Conservation (phyloP, 2,329 filamentous ascomycete species). For the Cladosporium sp. region DNA sequence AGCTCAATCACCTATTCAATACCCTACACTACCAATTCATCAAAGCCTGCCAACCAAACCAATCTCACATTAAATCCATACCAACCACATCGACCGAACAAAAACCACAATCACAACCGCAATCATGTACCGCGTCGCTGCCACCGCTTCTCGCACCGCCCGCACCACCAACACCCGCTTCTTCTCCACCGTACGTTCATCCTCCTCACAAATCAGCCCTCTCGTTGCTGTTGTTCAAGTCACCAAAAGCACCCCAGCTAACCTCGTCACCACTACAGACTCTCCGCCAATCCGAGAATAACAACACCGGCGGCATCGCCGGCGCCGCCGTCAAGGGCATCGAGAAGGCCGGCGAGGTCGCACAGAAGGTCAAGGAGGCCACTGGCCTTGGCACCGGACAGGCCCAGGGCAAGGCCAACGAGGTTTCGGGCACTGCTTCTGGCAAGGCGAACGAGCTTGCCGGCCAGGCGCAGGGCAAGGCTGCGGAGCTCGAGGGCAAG, state of each 20-base stretch:
- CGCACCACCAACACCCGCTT: slow-evolving; percentile 49
- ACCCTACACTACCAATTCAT: background rate
- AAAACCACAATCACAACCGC: slow-evolving; percentile 16
- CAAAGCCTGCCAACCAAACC: background rate
- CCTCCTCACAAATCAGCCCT: slow-evolving; percentile 44
- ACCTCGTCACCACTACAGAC: slow-evolving; percentile 31
- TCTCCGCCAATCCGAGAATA: slow-evolving; percentile 57
- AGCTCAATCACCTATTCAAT: background rate
- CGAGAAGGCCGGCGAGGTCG: slow-evolving; percentile 61
- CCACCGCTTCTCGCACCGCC: slow-evolving; percentile 41
- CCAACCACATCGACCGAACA: slow-evolving; percentile 3
- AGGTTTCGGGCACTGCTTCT: slow-evolving; percentile 39
- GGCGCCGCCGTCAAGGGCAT: slow-evolving; percentile 61
- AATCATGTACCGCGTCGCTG: slow-evolving; percentile 49
- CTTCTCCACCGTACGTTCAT: slow-evolving; percentile 54
- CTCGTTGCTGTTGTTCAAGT: background rate
- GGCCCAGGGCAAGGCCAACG: slow-evolving; percentile 44
- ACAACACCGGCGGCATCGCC: slow-evolving; percentile 43
- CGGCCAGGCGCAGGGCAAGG: slow-evolving; percentile 46
- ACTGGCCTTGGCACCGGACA: slow-evolving; percentile 32
- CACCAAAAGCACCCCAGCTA: background rate
- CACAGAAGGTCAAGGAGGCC: slow-evolving; percentile 46
- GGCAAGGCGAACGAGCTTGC: slow-evolving; percentile 42
- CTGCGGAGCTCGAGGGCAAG: slow-evolving; percentile 41
- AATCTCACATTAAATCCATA: background rate